Conservation (phyloP, 177 flowering plant species). For the Telopea speciosissima region DNA sequence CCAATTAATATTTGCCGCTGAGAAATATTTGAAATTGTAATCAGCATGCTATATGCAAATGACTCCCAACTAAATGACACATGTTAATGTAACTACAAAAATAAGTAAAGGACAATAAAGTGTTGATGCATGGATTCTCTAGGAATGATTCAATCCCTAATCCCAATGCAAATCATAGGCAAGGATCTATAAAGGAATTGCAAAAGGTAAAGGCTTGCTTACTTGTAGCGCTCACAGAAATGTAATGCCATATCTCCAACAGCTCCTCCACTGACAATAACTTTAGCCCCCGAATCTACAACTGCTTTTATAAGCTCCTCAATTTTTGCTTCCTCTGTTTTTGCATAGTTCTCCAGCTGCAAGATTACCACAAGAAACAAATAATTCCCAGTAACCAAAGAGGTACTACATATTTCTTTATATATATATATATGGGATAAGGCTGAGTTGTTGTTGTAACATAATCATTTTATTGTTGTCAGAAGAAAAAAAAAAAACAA, state of each 20-base stretch:
- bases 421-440: too few species aligned
- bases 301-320: constrained; percentile 93
- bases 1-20: too few species aligned
- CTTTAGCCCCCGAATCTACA: constrained; percentile 91
- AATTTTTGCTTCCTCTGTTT: constrained; percentile 95
- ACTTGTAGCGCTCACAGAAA: constrained; percentile 98
- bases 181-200: background rate
- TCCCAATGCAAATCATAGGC: background rate
- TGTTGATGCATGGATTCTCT: background rate
- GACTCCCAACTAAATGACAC: too few species aligned
- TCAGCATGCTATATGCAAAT: too few species aligned
- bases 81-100: too few species aligned
- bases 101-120: background rate
- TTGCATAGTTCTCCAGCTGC: constrained; percentile 87
- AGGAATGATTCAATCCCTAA: background rate
- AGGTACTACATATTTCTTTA: too few species aligned
- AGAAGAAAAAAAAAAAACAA: too few species aligned
- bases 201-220: constrained; percentile 7
- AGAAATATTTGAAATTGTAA: too few species aligned
- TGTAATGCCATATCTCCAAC: constrained; percentile 99
- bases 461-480: too few species aligned
- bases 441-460: too few species aligned
- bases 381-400: background rate
- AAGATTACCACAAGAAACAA: constrained; percentile 7
- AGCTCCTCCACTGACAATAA: constrained; percentile 90